Evolutionary conservation across 129 eudicot genomes (phyloP).

Genomic region (Flaveria linearis): DNA sequence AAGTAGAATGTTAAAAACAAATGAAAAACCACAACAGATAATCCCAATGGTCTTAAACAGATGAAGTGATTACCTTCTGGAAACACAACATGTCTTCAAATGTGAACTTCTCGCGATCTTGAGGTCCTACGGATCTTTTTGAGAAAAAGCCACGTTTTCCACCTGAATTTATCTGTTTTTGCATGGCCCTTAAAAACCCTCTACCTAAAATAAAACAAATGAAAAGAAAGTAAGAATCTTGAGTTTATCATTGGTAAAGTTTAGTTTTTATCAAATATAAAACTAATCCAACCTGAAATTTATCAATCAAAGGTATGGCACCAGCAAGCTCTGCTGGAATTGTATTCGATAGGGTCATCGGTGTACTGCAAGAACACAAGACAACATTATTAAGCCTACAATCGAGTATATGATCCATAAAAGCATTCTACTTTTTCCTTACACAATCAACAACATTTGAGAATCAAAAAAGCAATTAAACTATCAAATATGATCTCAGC

Average conservation of each 20-base stretch:
- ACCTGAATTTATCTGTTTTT: constrained; percentile 87
- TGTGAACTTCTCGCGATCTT: constrained; percentile 74
- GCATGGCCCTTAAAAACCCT: constrained; percentile 94
- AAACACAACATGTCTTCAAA: constrained; percentile 98
- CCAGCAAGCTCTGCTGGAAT: constrained; percentile 95
- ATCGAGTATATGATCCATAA: constrained; percentile 14
- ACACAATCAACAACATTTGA: neutral
- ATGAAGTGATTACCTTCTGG: constrained; percentile 61
- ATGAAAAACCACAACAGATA: constrained; percentile 10
- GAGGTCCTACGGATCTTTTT: constrained; percentile 81
- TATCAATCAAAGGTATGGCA: constrained; percentile 92
- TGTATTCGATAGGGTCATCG: constrained; percentile 69
- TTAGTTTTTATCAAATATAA: neutral
- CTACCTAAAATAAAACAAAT: constrained; percentile 53
- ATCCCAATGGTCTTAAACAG: neutral
- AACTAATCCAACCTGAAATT: constrained; percentile 66
- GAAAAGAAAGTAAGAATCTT: constrained; percentile 17
- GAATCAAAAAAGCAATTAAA: neutral
- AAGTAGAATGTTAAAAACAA: constrained; percentile 12
- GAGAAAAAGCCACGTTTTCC: constrained; percentile 92
- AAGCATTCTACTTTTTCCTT: constrained; percentile 5
- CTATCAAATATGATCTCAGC: neutral
- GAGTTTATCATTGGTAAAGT: constrained; percentile 18
- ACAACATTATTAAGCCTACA: constrained; percentile 5
- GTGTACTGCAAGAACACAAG: constrained; percentile 64